These are phyloP conservation scores for Leccinum uliginosum DNA, from an alignment of 768 basidiomycete species.

Conservation along the genomic window DNA sequence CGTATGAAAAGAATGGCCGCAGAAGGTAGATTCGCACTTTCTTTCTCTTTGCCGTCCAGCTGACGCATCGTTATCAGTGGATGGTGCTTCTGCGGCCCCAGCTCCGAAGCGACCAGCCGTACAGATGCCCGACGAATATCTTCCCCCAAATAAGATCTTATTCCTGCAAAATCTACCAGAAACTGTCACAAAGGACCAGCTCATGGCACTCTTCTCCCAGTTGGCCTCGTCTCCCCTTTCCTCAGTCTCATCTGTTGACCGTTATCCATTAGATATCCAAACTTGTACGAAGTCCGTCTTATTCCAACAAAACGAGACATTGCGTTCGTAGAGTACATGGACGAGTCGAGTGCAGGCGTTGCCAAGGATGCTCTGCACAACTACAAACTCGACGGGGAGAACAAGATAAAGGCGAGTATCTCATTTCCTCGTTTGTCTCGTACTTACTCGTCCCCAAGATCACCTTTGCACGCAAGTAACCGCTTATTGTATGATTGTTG, in stretches of 20 bases:
- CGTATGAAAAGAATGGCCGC: constrained; percentile 76
- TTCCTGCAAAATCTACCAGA: constrained; percentile 98
- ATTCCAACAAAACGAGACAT: constrained; percentile 97
- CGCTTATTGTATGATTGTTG: constrained; percentile 26
- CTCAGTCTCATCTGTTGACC: not conserved
- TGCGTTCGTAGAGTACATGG: constrained; percentile 95
- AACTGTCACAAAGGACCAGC: constrained; percentile 86
- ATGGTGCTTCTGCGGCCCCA: constrained; percentile 61
- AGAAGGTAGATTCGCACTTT: constrained; percentile 49
- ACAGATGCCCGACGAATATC: constrained; percentile 99
- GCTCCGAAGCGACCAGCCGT: constrained; percentile 77
- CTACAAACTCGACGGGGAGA: constrained; percentile 94
- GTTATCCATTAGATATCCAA: constrained; percentile 67
- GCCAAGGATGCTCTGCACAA: constrained; percentile 98
- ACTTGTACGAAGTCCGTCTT: constrained; percentile 95
- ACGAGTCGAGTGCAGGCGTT: constrained; percentile 85
- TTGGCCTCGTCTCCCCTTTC: constrained; percentile 36
- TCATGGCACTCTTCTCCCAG: constrained; percentile 89
- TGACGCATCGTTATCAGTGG: constrained; percentile 42
- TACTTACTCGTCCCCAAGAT: constrained; percentile 40
- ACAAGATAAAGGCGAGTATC: constrained; percentile 86
- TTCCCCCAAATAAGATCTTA: constrained; percentile 98
- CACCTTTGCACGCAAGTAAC: constrained; percentile 71
- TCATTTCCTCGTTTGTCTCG: not conserved
- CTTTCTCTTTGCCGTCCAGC: constrained; percentile 1